Percentiles rank a stretch among this genome's conserved stretches.
phyloP scores from a whole-genome alignment of 139 green algal genomes.

The Zygnema circumcarinatum region DNA sequence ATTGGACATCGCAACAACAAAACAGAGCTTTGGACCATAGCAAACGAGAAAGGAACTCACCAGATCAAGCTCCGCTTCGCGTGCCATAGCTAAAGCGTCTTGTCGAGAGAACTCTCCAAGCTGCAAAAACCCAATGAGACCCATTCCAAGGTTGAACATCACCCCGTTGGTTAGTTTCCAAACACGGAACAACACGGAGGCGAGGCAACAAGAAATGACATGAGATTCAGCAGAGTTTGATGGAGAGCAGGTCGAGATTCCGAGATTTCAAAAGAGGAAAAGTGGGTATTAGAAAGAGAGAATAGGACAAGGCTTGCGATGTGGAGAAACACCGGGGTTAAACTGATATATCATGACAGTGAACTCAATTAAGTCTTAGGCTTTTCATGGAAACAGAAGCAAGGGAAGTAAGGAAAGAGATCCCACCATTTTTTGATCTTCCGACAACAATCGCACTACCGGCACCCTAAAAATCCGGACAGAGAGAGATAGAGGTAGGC shows the following conservation, averaged over 20 bases:
- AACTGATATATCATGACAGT: too few relatives aligned
- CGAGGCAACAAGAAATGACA: background rate
- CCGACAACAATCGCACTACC: constrained; percentile 5
- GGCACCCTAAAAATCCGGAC: constrained; percentile 1
- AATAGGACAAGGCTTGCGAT: too few relatives aligned
- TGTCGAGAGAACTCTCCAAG: constrained; percentile 46
- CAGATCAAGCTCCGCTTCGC: constrained; percentile 44
- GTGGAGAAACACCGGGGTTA: too few relatives aligned
- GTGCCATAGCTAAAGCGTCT: constrained; percentile 28
- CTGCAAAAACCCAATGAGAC: background rate
- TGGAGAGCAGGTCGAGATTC: background rate
- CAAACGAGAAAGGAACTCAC: constrained; percentile 8
- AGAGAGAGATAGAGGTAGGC: background rate
- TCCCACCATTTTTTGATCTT: constrained; percentile 34
- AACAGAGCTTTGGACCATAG: too few relatives aligned
- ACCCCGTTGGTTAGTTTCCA: background rate
- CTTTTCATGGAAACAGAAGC: too few relatives aligned
- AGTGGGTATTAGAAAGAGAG: too few relatives aligned
- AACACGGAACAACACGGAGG: background rate
- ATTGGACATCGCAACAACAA: too few relatives aligned
- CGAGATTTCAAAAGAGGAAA: background rate
- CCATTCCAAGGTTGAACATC: background rate
- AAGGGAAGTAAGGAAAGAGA: background rate
- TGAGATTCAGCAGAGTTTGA: background rate
- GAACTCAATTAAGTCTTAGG: too few relatives aligned